phyloP scores from a whole-genome alignment of 345 rosid genomes.

The Cochlearia excelsa region DNA sequence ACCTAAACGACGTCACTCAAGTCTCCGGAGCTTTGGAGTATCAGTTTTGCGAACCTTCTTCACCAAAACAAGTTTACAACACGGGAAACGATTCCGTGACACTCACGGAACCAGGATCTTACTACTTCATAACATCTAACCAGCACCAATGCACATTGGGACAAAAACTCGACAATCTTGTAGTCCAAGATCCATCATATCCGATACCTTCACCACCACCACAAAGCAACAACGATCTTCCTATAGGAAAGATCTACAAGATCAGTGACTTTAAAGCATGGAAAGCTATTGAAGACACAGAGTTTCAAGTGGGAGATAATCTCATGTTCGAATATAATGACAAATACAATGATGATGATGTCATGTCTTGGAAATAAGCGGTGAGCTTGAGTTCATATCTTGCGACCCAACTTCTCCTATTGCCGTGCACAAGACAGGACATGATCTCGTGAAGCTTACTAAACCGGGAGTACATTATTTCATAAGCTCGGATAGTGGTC shows the following conservation, averaged over 20 bases:
- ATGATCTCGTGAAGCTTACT: neutral
- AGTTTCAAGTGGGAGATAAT: neutral
- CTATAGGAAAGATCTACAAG: neutral
- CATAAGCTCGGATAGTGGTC: neutral
- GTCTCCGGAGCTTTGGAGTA: constrained; percentile 3
- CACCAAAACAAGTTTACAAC: constrained; percentile 1
- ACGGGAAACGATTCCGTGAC: neutral
- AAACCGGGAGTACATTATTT: constrained; percentile 15
- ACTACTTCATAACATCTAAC: constrained; percentile 10
- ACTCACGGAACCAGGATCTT: constrained; percentile 5
- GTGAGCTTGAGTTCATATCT: constrained; percentile 1
- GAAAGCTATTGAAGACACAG: neutral
- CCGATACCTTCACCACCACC: constrained; percentile 2
- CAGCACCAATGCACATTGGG: neutral
- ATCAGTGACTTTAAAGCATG: constrained; percentile 1
- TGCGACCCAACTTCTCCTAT: constrained; percentile 4
- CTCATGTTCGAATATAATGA: neutral
- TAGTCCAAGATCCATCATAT: neutral
- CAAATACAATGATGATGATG: neutral
- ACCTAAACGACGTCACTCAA: constrained; percentile 1
- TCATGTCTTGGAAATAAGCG: neutral
- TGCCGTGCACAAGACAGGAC: neutral
- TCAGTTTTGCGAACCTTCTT: neutral
- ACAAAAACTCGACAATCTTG: constrained; percentile 4
- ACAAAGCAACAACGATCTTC: neutral